Base-by-base conservation (phyloP, 176 grass and related monocot genomes). In the Aegilops speltoides region DNA sequence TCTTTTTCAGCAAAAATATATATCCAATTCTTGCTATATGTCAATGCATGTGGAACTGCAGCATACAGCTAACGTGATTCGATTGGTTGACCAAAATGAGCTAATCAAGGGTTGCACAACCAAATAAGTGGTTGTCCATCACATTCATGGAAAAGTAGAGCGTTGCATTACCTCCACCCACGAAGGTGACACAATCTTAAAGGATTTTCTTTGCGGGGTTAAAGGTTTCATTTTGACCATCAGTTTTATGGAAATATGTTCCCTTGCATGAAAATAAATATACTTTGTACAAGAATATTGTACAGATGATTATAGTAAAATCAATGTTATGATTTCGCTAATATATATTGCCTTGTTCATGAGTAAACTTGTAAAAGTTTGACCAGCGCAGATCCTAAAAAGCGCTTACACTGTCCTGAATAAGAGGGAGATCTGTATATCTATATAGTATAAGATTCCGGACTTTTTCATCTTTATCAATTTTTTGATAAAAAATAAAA, bases 111-210 rank as follows among this genome's bases (percentile, higher is more conserved):
- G 22, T 59, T 68, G 19, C 57, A 48, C 6, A 45, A 34, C 83
- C 10, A 66, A 73, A 79, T 56, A 77, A 52, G 71, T 48, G 38
- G 83, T 69, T 86, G 72, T 3, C 36, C 79, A 77, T 82, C 83
- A 86, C 46, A 86, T 48, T 37, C n/a, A 86, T 3, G 56, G 13
- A 68, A 83, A 85, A 76, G 15, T 11, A 68, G 77, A 68, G 52
- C 7, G 38, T 15, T 63, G 81, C 36, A 79, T 17, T 64, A 40
- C 32, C 12, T 3, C n/a, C 32, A 10, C 48, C 48, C 4, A 59
- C 37, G 43, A 11, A 29, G 73, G 24, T 31, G 73, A 19, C 73
- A 52, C 14, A 24, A 75, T 75, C 23, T 73, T 54, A 54, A 54
- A 54, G 15, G 10, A 1, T 12, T 54, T 54, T 54, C 16, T 54